These are phyloP conservation scores for Fusarium buharicum DNA, from an alignment of 2,329 filamentous ascomycete genomes.

Conservation along the genomic window DNA sequence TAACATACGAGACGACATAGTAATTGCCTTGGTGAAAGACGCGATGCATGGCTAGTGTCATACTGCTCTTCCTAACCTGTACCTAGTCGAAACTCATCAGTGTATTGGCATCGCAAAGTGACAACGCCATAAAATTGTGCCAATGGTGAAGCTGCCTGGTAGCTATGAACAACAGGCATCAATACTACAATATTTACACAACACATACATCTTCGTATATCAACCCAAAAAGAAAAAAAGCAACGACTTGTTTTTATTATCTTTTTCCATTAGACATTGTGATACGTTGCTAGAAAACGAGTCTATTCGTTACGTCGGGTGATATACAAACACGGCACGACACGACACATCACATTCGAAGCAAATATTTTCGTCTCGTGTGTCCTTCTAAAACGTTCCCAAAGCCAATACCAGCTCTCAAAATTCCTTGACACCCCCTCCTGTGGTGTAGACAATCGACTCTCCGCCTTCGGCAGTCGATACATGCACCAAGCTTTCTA, in stretches of 20 bases:
- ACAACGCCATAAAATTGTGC: too few species aligned
- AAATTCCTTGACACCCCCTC: neutral
- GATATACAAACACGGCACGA: neutral
- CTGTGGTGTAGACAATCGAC: constrained; percentile 48
- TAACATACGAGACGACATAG: too few species aligned
- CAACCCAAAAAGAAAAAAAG: neutral
- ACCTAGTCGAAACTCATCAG: too few species aligned
- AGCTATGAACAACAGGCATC: too few species aligned
- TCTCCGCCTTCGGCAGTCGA: constrained; percentile 65
- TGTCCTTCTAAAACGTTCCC: constrained; percentile 23
- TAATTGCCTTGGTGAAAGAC: too few species aligned
- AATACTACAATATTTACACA: neutral
- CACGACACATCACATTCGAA: neutral
- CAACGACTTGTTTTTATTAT: neutral
- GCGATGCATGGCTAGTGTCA: too few species aligned
- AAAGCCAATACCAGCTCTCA: constrained; percentile 12
- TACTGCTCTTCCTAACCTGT: too few species aligned
- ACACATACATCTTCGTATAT: neutral
- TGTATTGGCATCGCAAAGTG: too few species aligned
- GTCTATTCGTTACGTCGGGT: neutral
- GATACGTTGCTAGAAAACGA: constrained; percentile 3
- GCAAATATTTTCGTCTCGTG: constrained; percentile 22
- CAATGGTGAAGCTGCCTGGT: too few species aligned
- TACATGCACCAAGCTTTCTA: constrained; percentile 67
- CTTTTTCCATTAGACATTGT: neutral